phyloP scores from a whole-genome alignment of 2,329 filamentous ascomycete genomes.

The Alternaria triticina region DNA sequence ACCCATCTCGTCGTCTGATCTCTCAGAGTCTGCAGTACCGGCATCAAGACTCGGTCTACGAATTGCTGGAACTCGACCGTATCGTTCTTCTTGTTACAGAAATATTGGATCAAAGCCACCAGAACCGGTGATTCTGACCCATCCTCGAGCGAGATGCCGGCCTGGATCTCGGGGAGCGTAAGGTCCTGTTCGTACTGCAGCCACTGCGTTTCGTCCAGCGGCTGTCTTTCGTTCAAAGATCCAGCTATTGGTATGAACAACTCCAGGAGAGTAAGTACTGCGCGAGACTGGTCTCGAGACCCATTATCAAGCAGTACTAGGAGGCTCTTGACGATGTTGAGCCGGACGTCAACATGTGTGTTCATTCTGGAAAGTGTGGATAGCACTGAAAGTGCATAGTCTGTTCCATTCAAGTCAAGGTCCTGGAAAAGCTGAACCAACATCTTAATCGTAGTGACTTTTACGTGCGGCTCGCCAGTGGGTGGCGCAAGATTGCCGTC shows the following conservation, averaged over 20 bases:
- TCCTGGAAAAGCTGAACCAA: constrained; percentile 49
- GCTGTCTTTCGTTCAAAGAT: constrained; percentile 44
- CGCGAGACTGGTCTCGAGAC: constrained; percentile 4
- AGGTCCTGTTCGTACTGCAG: constrained; percentile 20
- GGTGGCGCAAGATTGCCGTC: not conserved
- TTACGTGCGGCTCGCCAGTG: constrained; percentile 32
- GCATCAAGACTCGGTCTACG: constrained; percentile 29
- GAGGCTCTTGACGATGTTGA: constrained; percentile 43
- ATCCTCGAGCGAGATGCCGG: not conserved
- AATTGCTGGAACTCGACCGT: constrained; percentile 6
- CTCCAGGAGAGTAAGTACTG: constrained; percentile 35
- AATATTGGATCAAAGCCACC: not conserved
- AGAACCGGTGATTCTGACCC: constrained; percentile 19
- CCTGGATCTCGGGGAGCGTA: constrained; percentile 12
- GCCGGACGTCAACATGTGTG: constrained; percentile 49
- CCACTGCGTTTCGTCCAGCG: constrained; percentile 44
- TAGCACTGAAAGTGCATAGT: constrained; percentile 40
- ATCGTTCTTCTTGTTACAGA: not conserved
- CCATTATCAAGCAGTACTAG: constrained; percentile 31
- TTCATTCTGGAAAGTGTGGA: constrained; percentile 33
- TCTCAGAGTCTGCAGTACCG: constrained; percentile 17
- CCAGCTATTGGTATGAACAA: constrained; percentile 41
- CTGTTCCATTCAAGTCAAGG: constrained; percentile 41
- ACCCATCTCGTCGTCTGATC: constrained; percentile 30
- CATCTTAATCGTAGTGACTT: constrained; percentile 53